Conservation (phyloP, 345 rosid species). For the Raphanus raphanistrum region DNA sequence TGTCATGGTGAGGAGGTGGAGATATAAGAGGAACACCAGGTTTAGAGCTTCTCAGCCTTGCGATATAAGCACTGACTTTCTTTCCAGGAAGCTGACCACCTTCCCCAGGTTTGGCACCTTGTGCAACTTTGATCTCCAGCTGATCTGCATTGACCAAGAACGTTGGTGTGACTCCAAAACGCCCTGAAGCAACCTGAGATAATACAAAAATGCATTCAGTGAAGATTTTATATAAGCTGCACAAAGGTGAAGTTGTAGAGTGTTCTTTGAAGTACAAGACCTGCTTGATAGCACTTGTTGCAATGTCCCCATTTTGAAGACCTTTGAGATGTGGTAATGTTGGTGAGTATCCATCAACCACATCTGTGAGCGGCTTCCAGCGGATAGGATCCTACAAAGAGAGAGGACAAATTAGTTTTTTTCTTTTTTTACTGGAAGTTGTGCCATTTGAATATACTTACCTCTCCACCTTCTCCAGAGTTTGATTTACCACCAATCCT, state of each 20-base stretch:
- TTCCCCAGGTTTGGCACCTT: constrained; percentile 99
- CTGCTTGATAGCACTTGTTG: constrained; percentile 99
- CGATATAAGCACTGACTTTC: constrained; percentile 98
- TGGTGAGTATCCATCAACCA: constrained; percentile 95
- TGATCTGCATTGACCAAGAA: constrained; percentile 96
- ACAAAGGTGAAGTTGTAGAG: neutral
- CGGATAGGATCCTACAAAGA: constrained; percentile 84
- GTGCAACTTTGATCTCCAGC: constrained; percentile 95
- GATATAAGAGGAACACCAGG: constrained; percentile 99
- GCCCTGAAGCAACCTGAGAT: constrained; percentile 96
- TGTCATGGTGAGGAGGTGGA: constrained; percentile 98
- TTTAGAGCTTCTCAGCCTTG: constrained; percentile 91
- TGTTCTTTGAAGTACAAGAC: constrained; percentile 41
- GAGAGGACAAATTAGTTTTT: constrained; percentile 13
- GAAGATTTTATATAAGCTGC: neutral
- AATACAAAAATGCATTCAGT: constrained; percentile 14
- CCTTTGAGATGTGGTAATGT: constrained; percentile 98
- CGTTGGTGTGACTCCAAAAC: constrained; percentile 98
- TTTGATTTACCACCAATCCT: constrained; percentile 94
- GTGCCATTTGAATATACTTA: constrained; percentile 30
- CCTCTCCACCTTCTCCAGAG: constrained; percentile 99
- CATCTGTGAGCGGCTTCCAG: constrained; percentile 94
- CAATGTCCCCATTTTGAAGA: constrained; percentile 97
- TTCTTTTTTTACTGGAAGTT: neutral
- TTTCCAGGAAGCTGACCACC: constrained; percentile 98